These are phyloP conservation scores for Paulownia fortunei DNA, from an alignment of 257 asterid genomes.

Conservation along the genomic window DNA sequence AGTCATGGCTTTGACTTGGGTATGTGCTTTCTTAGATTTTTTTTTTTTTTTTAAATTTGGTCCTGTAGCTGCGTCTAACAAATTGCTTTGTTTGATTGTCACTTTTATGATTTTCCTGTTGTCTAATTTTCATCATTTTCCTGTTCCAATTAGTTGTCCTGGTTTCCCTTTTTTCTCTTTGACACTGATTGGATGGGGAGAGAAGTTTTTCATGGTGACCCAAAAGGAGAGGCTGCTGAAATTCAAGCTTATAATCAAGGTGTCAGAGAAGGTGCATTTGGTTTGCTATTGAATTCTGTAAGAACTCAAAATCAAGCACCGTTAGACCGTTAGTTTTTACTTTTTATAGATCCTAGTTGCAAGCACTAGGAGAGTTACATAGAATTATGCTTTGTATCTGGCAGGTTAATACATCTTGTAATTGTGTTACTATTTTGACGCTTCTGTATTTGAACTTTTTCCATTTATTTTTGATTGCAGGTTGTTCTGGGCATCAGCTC, in stretches of 20 bases:
- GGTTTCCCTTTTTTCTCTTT: constrained; percentile 98
- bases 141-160: constrained; percentile 68
- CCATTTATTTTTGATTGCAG: constrained; percentile 44
- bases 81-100: neutral
- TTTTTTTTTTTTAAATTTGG: neutral
- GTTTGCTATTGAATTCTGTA: constrained; percentile 99
- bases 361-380: constrained; percentile 10
- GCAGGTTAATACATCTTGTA: constrained; percentile 1
- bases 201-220: constrained; percentile 98
- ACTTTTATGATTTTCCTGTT: constrained; percentile 7
- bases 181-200: constrained; percentile 99
- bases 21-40: constrained; percentile 38
- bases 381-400: constrained; percentile 25
- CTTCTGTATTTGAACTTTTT: neutral
- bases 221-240: constrained; percentile 76
- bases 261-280: constrained; percentile 99
- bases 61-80: neutral
- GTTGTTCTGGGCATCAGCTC: constrained; percentile 94
- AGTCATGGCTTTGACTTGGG: constrained; percentile 99
- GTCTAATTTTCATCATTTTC: constrained; percentile 24
- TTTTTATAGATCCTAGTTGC: constrained; percentile 28
- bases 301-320: constrained; percentile 73
- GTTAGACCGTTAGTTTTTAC: constrained; percentile 34
- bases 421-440: neutral
- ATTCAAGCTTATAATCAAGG: constrained; percentile 87